Conservation (phyloP, 331 rosid species). For the Stylosanthes scabra region DNA sequence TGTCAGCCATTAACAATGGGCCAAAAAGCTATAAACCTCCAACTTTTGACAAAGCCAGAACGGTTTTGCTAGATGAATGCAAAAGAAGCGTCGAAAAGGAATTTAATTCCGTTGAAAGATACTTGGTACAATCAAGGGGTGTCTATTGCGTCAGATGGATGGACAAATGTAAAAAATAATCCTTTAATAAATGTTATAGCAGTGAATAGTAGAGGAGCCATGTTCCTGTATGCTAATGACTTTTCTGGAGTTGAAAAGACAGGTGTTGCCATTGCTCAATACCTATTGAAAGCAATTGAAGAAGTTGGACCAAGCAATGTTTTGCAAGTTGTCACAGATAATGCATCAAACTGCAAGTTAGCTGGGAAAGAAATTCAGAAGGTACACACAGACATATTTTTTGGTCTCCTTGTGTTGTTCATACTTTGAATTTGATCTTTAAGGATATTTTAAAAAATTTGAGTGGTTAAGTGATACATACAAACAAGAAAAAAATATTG, state of each 20-base stretch:
- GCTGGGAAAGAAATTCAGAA: too few species aligned
- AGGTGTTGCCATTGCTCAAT: not conserved
- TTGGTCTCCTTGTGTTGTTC: constrained; percentile 39
- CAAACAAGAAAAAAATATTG: too few species aligned
- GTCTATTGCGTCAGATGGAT: constrained; percentile 7
- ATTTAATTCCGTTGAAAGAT: constrained; percentile 18
- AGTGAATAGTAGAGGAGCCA: too few species aligned
- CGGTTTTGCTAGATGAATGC: too few species aligned
- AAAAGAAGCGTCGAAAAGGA: constrained; percentile 20
- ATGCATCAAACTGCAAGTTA: too few species aligned
- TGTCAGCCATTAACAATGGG: not conserved
- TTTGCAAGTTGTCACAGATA: not conserved
- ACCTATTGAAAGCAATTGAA: not conserved
- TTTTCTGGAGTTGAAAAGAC: constrained; percentile 3
- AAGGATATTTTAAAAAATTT: not conserved
- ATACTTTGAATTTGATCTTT: constrained; percentile 11
- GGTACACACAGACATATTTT: constrained; percentile 19
- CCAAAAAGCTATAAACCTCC: constrained; percentile 24
- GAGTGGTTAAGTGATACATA: too few species aligned
- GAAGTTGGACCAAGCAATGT: not conserved
- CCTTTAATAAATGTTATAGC: too few species aligned
- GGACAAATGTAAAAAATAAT: too few species aligned
- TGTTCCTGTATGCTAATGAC: too few species aligned
- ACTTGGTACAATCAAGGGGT: constrained; percentile 11
- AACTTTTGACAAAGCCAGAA: not conserved